These are phyloP conservation scores for Colletotrichum sp. DNA, from an alignment of 2,329 filamentous ascomycete species.

Conservation along the genomic window DNA sequence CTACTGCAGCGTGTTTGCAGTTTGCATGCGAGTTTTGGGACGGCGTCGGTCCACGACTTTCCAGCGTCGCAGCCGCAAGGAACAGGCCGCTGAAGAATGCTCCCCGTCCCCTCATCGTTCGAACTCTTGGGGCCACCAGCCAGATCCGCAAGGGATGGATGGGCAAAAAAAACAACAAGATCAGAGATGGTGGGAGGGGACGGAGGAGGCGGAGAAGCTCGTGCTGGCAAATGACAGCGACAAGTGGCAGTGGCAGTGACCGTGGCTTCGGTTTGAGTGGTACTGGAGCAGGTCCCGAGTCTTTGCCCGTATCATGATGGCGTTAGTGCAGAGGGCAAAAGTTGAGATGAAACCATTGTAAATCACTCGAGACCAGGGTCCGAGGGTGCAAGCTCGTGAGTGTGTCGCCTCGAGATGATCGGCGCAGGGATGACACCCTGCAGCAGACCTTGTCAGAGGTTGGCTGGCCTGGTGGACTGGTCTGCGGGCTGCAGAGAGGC, in stretches of 20 bases:
- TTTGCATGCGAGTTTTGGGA: background rate
- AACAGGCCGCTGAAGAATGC: constrained; percentile 19
- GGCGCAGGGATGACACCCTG: constrained; percentile 15
- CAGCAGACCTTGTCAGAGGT: constrained; percentile 16
- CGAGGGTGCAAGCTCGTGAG: constrained; percentile 5
- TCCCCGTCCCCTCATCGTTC: constrained; percentile 16
- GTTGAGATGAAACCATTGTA: constrained; percentile 23
- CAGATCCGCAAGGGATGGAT: constrained; percentile 1
- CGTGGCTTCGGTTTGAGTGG: constrained; percentile 1
- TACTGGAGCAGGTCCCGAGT: constrained; percentile 6
- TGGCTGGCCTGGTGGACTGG: constrained; percentile 1
- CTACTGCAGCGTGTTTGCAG: background rate
- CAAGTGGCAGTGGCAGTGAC: constrained; percentile 13
- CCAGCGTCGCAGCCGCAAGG: constrained; percentile 14
- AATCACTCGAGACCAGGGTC: constrained; percentile 22
- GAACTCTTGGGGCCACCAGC: constrained; percentile 17
- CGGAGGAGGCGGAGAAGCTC: background rate
- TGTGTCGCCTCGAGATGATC: constrained; percentile 13
- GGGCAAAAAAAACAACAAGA: background rate
- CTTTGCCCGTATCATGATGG: constrained; percentile 12
- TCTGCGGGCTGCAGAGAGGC: background rate
- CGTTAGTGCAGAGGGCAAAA: constrained; percentile 12
- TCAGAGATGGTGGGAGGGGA: background rate
- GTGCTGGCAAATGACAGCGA: constrained; percentile 24
- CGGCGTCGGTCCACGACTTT: constrained; percentile 7